Evolutionary conservation across 2,329 filamentous ascomycete genomes (phyloP).

Genomic region (Penicillium sp.): DNA sequence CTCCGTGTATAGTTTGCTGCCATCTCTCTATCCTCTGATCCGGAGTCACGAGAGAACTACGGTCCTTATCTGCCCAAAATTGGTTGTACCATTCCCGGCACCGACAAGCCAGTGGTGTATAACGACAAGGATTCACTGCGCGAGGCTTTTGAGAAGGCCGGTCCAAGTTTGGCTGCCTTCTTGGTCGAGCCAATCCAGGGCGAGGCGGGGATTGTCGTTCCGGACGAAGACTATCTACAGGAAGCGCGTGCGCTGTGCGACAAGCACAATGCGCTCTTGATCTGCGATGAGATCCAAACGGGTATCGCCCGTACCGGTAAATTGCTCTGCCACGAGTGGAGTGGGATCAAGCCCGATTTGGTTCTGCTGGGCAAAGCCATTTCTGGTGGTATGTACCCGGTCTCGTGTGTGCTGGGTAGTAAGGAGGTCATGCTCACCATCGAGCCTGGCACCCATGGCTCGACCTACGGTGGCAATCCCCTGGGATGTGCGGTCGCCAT

Average conservation of each 20-base stretch:
- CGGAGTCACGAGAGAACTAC: conserved; percentile 94
- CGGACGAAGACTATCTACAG: conserved; percentile 78
- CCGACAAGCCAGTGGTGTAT: conserved; percentile 72
- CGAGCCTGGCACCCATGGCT: conserved; percentile 94
- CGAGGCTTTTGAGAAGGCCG: conserved; percentile 70
- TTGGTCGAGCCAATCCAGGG: conserved; percentile 96
- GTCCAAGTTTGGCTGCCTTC: conserved; percentile 82
- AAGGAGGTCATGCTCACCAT: conserved; percentile 93
- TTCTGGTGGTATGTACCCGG: conserved; percentile 98
- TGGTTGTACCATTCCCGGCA: conserved; percentile 68
- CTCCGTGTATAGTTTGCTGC: conserved; percentile 65
- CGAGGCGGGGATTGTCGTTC: conserved; percentile 93
- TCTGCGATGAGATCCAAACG: conserved; percentile 98
- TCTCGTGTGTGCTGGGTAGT: conserved; percentile 80
- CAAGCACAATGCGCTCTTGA: conserved; percentile 90
- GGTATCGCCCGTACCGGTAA: conserved; percentile 92
- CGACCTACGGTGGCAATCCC: conserved; percentile 97
- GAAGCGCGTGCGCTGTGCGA: conserved; percentile 80
- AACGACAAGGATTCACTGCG: conserved; percentile 78
- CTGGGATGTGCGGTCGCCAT: conserved; percentile 93
- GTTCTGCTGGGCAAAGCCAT: conserved; percentile 96
- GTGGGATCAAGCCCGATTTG: conserved; percentile 88
- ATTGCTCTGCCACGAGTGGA: conserved; percentile 92
- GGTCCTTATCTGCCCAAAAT: conserved; percentile 90
- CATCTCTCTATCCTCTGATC: conserved; percentile 90